Evolutionary conservation across 148 eudicot genomes (phyloP).

Genomic region (Persicaria tinctoria): DNA sequence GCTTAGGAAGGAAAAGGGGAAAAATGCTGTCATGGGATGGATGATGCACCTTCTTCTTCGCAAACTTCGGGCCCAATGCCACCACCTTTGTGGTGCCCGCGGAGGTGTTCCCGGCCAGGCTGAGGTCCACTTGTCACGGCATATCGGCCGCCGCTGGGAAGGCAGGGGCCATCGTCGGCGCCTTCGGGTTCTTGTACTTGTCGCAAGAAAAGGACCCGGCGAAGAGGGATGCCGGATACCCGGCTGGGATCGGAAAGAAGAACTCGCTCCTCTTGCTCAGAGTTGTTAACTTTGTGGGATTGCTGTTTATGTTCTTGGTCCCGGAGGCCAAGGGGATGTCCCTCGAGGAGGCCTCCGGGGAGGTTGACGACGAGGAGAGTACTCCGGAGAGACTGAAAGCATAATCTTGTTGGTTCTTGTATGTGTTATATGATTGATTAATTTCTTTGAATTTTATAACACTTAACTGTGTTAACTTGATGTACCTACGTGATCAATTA

Average conservation of each 20-base stretch:
- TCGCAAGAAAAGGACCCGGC: background rate
- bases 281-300: background rate
- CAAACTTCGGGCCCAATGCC: slow-evolving; percentile 14
- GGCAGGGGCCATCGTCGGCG: slow-evolving; percentile 12
- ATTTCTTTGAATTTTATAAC: too few relatives aligned
- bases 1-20: too few relatives aligned
- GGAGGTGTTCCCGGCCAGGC: slow-evolving; percentile 6
- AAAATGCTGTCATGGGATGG: background rate
- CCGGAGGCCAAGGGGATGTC: slow-evolving; percentile 9
- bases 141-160: slow-evolving; percentile 5
- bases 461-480: too few relatives aligned
- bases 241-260: background rate
- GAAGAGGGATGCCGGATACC: background rate
- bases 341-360: background rate
- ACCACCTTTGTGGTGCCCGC: slow-evolving; percentile 12
- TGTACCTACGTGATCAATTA: too few relatives aligned
- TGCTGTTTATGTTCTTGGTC: background rate
- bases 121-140: slow-evolving; percentile 9
- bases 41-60: slow-evolving; percentile 8
- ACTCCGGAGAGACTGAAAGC: background rate
- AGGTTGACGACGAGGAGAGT: background rate
- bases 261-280: background rate
- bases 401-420: too few relatives aligned
- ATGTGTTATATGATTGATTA: too few relatives aligned
- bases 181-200: slow-evolving; percentile 10